Evolutionary conservation across 768 basidiomycete species (phyloP), one percentile per base, ranked within the genome.

Genomic region (Calocybe indica): DNA sequence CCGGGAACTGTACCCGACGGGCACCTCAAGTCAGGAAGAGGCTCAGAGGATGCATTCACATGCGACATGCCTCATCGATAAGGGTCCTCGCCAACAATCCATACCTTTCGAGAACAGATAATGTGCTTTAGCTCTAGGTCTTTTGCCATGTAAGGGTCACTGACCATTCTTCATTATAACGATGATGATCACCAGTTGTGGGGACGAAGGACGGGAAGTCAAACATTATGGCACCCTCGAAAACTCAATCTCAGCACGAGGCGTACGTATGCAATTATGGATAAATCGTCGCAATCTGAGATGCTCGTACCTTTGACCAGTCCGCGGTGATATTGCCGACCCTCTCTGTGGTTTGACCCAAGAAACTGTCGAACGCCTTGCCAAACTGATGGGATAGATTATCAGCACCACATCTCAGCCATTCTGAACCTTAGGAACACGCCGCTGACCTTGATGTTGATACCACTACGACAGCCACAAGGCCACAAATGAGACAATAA

Each of bases 151-250:
- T 48, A 15, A 57, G 15, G 6, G 32, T 45, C 8, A 48, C 52
- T n/a, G 52, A 65, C 65, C 66, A 67, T 22, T 55, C 53, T 47
- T 66, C 66, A 44, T 66, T 67, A 33, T 60, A 67, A 7, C 67
- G 62, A 51, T 62, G 58, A 40, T 59, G 63, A 45, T 66, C 64
- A 7, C 66, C 67, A 15, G 54, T 55, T 1, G 61, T 64, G 1
- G 67, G 65, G 1, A 61, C 50, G 47, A 64, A 68, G 6, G 62
- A 60, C 12, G 66, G 66, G 57, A 68, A 68, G 53, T 69, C 67
- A 48, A 68, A 66, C 66, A 69, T 69, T 49, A 69, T 64, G 7
- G 64, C 64, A 15, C 67, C 67, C 65, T 69, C 38, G 3, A 30
- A 12, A 43, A 43, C 42, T 22, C 2, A 33, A 2, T 12, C 31